These are phyloP conservation scores for Pulicaria dysenterica DNA, from an alignment of 129 eudicot genomes.

Conservation along the genomic window DNA sequence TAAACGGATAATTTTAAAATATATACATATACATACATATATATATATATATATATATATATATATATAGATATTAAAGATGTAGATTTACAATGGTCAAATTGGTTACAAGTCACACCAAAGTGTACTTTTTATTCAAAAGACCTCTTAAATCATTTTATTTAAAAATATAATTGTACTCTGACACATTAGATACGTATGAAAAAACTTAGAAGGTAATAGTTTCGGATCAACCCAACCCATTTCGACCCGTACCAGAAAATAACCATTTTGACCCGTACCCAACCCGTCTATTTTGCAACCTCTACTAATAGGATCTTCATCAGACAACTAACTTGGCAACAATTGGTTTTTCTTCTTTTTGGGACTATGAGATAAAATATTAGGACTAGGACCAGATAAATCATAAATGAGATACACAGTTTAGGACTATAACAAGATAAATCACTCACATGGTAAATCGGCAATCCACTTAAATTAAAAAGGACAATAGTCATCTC, in stretches of 20 bases:
- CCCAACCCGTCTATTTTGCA: constrained; percentile 13
- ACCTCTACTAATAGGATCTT: constrained; percentile 14
- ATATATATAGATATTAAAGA: not conserved
- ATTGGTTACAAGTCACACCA: not conserved
- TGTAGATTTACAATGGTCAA: not conserved
- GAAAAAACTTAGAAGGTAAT: not conserved
- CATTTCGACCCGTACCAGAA: not conserved
- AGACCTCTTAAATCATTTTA: not conserved
- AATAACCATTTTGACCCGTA: not conserved
- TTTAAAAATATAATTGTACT: no score
- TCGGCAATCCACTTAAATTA: constrained; percentile 57
- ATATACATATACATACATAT: no score
- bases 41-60: no score
- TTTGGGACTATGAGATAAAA: not conserved
- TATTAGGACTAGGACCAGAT: not conserved
- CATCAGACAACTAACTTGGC: constrained; percentile 15
- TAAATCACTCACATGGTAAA: constrained; percentile 74
- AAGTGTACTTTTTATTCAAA: not conserved
- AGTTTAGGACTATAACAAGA: not conserved
- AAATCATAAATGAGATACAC: not conserved
- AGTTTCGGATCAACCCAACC: not conserved
- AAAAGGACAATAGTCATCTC: constrained; percentile 90
- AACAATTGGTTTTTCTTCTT: constrained; percentile 16
- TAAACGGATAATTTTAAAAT: not conserved
- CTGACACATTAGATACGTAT: no score